Conservation (phyloP, 306 rosid genomes). For the Alnus glutinosa region DNA sequence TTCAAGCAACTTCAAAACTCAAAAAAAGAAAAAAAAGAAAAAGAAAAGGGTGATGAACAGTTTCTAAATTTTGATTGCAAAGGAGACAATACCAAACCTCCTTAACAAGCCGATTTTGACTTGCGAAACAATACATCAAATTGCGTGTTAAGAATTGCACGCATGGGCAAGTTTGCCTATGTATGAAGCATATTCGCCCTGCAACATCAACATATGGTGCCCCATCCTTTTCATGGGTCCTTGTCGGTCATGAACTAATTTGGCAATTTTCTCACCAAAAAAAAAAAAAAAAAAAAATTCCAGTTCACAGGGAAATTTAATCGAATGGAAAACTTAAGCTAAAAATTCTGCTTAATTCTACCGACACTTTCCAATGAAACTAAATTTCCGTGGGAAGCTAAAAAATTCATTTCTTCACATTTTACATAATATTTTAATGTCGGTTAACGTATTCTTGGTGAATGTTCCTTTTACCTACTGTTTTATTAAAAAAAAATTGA, state of each 20-base stretch:
- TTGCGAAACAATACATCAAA: background rate
- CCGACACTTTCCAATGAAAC: constrained; percentile 6
- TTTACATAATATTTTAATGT: background rate
- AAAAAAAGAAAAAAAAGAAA: too few species aligned
- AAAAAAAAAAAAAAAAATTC: background rate
- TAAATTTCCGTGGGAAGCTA: background rate
- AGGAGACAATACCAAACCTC: too few species aligned
- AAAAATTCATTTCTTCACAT: background rate
- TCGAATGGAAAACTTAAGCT: background rate
- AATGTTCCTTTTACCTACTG: background rate
- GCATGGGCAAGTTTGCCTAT: constrained; percentile 26
- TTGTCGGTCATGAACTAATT: too few species aligned
- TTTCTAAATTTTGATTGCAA: too few species aligned
- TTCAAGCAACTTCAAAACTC: too few species aligned
- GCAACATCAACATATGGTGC: constrained; percentile 23
- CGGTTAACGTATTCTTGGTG: background rate
- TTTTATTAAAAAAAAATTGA: background rate
- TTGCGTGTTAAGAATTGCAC: constrained; percentile 29
- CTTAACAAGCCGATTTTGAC: background rate
- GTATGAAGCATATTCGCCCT: constrained; percentile 30
- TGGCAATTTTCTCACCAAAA: background rate
- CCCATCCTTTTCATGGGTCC: constrained; percentile 32
- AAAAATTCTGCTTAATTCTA: constrained; percentile 3
- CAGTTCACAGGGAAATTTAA: background rate
- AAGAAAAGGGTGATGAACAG: too few species aligned